Evolutionary conservation across 2,329 filamentous ascomycete species (phyloP), one percentile per base, ranked within the genome.

Genomic region (Ascochyta fabae): DNA sequence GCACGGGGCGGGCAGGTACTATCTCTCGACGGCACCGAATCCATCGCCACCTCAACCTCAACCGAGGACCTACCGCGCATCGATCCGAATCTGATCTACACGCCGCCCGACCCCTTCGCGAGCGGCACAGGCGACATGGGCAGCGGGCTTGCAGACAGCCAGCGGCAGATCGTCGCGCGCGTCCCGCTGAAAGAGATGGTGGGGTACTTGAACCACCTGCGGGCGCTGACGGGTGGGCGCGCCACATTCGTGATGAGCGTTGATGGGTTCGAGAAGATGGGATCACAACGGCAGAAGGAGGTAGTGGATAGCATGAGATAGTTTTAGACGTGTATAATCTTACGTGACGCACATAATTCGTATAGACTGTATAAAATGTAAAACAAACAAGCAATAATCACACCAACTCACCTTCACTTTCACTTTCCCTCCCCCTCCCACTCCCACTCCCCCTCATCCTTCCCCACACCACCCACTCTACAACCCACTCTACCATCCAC

Each of bases 151-250:
- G 60, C 56, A 64, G 57, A 71, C 63, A 56, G 65, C 42, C 65
- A 74, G 66, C 75, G 82, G 29, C 84, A 86, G 54, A 91, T 99
- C 64, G 87, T 89, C 10, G 95, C 93, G 22, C 87, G 90, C 67
- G 94, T 98, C 26, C 95, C 95, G 29, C 81, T 98, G 67, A 96
- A 95, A 77, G 94, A 98, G 77, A 97, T 98, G 91, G 88, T 98
- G 33, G 91, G 94, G 38, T 99, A 98, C 75, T 81, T 98, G 65
- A 91, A 92, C 73, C 91, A 96, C 71, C 77, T 99, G 61, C 83
- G 95, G 48, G 93, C 91, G 76, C 83, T 96, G 79, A 99, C 94
- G 3, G 90, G 89, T 3, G 95, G 95, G 0, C 83, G 95, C 51
- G 88, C 88, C 0, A 90, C 88, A 1, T 91, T 91, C 72, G 85